Evolutionary conservation across 139 green algal genomes (phyloP), one percentile per base, ranked within the genome.

Genomic region (Coelastrella sp.): DNA sequence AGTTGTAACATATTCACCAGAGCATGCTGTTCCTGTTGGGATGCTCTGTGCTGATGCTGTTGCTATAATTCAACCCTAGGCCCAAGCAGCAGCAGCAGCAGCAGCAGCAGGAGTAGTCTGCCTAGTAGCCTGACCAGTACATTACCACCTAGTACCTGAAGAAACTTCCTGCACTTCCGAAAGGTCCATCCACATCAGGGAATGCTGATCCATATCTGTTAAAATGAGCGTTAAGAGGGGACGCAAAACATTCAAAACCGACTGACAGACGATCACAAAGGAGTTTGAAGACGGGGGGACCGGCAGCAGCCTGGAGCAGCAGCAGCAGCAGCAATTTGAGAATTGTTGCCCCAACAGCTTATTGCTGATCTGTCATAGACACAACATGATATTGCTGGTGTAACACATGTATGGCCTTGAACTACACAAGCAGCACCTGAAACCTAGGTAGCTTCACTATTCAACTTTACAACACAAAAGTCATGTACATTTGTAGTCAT

Each of bases 81-180:
- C n/a, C n/a, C n/a, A n/a, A n/a, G n/a, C n/a, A n/a, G 48, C 48
- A 57, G 48, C 17, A 15, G 48, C 48, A 57, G 48, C 48, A 23
- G 48, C 48, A 23, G 48, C 17, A 15, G 48, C 48, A 57, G 13
- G 48, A 57, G n/a, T n/a, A n/a, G n/a, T n/a, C n/a, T n/a, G n/a
- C n/a, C n/a, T n/a, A n/a, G n/a, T n/a, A n/a, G n/a, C n/a, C 48
- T 57, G 13, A 57, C 48, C 1, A 57, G 13, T 15, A 57, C 13
- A 0, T 57, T 1, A 1, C 2, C 48, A 11, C 53, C 53, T 64
- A 5, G 15, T 6, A 88, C 72, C 74, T 77, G 84, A 88, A 88
- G 63, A 88, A 88, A 51, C 75, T 85, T 5, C 84, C 84, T 27
- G n/a, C 32, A 27, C 73, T 85, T 48, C 84, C 84, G 80, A 88